phyloP scores from a whole-genome alignment of 805 yeast species.

The Wickerhamiella qilinensis region DNA sequence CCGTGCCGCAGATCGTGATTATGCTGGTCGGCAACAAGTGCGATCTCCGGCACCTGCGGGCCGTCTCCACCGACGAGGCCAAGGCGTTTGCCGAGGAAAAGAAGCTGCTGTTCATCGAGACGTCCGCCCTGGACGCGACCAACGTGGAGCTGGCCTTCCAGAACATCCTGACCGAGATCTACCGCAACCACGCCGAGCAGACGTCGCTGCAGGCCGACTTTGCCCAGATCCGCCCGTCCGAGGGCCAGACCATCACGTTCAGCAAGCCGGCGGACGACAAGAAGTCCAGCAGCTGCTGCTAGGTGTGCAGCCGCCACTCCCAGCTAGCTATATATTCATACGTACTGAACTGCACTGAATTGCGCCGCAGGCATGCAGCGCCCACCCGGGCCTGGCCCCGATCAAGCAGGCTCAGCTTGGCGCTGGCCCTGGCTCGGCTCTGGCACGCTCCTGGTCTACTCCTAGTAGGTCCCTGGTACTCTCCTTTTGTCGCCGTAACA shows the following conservation, averaged over 20 bases:
- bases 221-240: slow-evolving; percentile 47
- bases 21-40: slow-evolving; percentile 96
- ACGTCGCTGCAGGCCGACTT: slow-evolving; percentile 63
- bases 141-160: slow-evolving; percentile 92
- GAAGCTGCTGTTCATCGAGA: slow-evolving; percentile 83
- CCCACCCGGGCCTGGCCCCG: too few species aligned
- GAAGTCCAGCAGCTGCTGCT: slow-evolving; percentile 48
- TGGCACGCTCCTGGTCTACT: too few species aligned
- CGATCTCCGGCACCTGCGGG: slow-evolving; percentile 83
- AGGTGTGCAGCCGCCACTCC: background rate
- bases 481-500: too few species aligned
- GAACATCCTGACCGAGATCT: slow-evolving; percentile 80
- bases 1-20: slow-evolving; percentile 90
- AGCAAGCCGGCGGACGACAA: slow-evolving; percentile 83
- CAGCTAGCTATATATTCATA: too few species aligned
- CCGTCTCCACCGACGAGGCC: slow-evolving; percentile 97
- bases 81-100: slow-evolving; percentile 71
- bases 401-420: too few species aligned
- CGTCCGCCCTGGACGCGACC: slow-evolving; percentile 84
- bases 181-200: slow-evolving; percentile 92
- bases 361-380: too few species aligned
- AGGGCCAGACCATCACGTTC: slow-evolving; percentile 81
- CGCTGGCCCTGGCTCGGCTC: too few species aligned
- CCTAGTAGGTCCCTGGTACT: too few species aligned
- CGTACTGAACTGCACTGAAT: too few species aligned